Evolutionary conservation across 2,329 filamentous ascomycete genomes (phyloP), one percentile per base, ranked within the genome.

Genomic region (Penicillium occitanis): DNA sequence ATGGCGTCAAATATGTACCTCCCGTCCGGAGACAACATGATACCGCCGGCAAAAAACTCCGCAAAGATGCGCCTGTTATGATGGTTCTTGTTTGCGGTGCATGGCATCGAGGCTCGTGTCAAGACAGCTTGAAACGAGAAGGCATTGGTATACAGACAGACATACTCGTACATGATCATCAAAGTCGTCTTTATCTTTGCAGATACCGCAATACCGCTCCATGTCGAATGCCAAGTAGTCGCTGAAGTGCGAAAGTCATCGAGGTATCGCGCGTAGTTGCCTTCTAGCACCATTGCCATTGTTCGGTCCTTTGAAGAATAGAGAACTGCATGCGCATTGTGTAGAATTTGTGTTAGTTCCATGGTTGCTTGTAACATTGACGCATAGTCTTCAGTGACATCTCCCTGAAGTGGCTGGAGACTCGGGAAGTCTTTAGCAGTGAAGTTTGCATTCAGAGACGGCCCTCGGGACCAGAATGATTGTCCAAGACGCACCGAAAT

Each of bases 401-500:
- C 33, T 4, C 6, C 37, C 19, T 14, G 7, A 44, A 13, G 5
- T 11, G 19, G 57, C 17, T 5, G 33, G 3, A 71, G 65, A 46
- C 60, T 65, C 2, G 70, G 69, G 48, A 70, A 69, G 40, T 70
- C 69, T 22, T 68, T 46, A 28, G 66, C 69, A 3, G 69, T 70
- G 35, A 71, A 69, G 10, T 50, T 48, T 3, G 61, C 37, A n/a
- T 70, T 61, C 3, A 71, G 65, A 1, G 70, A 69, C 6, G 70
- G 70, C 7, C 70, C 70, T 11, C 70, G 70, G 8, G 69, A 71
- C 70, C 70, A 71, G 62, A 71, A 71, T 33, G 70, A 70, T 64
- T 71, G 70, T 3, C 70, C 70, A 22, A 71, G 64, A 30, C 70
- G 70, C n/a, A 71, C 69, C 17, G 70, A 71, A 37, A 71, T 71